Percentiles rank a stretch among this genome's conserved stretches.
These are phyloP conservation scores for Myrmaecium sp. DNA, from an alignment of 2,329 filamentous ascomycete species.

Conservation along the genomic window DNA sequence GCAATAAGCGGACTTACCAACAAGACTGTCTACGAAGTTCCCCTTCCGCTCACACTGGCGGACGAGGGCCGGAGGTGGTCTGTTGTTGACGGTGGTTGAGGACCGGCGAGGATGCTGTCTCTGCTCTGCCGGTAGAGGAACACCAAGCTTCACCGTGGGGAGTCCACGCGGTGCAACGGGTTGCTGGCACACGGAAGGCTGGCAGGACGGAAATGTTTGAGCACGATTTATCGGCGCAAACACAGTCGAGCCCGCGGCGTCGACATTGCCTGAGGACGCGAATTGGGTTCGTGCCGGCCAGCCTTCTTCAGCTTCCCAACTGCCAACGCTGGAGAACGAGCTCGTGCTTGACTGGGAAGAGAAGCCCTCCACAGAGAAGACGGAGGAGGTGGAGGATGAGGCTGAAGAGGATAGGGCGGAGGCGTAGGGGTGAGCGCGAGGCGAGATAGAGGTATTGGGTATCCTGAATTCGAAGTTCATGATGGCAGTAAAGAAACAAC, in stretches of 20 bases:
- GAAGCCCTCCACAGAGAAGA: conserved; percentile 53
- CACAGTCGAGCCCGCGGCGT: conserved; percentile 9
- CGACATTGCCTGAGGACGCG: conserved; percentile 10
- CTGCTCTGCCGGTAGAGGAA: conserved; percentile 40
- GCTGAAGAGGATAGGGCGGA: conserved; percentile 57
- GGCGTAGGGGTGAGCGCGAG: conserved; percentile 41
- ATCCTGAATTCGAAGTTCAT: conserved; percentile 21
- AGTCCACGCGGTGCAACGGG: conserved; percentile 12
- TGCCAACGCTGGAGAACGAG: conserved; percentile 38
- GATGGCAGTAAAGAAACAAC: conserved; percentile 11
- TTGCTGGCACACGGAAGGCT: conserved; percentile 21
- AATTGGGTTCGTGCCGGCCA: conserved; percentile 13
- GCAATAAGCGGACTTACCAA: conserved; percentile 70
- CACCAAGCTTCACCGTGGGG: conserved; percentile 16
- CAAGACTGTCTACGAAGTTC: conserved; percentile 90
- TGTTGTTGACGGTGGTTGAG: conserved; percentile 37
- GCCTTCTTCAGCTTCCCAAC: conserved; percentile 25
- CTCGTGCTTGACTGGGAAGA: conserved; percentile 55
- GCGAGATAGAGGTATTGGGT: conserved; percentile 15
- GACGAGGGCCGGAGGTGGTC: conserved; percentile 57
- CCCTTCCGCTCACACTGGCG: conserved; percentile 84
- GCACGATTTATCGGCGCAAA: conserved; percentile 18
- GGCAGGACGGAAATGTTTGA: conserved; percentile 20
- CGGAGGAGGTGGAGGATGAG: conserved; percentile 58
- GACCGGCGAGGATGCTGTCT: conserved; percentile 45